Evolutionary conservation across 176 grass and related monocot species (phyloP).

Genomic region (Oryza glaberrima): DNA sequence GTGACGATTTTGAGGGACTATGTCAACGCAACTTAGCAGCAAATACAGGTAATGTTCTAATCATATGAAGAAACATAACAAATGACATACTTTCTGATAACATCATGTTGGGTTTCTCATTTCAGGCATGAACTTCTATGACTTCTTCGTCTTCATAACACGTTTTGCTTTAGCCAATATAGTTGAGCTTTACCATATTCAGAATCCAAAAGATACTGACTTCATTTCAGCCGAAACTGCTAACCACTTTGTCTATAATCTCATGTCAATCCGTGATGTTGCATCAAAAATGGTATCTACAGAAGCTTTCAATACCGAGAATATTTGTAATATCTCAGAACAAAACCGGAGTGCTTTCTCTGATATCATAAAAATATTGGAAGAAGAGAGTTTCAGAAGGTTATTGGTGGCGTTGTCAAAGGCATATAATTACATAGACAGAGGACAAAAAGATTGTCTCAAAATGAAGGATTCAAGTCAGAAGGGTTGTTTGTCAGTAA

Average conservation of each 20-base stretch:
- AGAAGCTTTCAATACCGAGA: conserved; percentile 67
- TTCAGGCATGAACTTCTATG: conserved; percentile 96
- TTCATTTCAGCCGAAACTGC: conserved; percentile 32
- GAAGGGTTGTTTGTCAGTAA: conserved; percentile 52
- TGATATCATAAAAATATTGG: conserved; percentile 66
- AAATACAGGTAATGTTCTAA: conserved; percentile 71
- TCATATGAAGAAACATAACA: conserved; percentile 1
- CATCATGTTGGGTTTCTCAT: conserved; percentile 33
- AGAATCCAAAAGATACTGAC: conserved; percentile 37
- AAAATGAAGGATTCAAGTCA: conserved; percentile 14
- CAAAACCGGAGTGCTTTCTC: conserved; percentile 80
- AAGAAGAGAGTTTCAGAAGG: conserved; percentile 70
- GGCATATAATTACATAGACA: conserved; percentile 53
- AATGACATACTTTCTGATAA: conserved; percentile 13
- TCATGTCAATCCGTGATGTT: conserved; percentile 64
- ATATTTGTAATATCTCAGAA: conserved; percentile 61
- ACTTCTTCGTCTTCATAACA: conserved; percentile 91
- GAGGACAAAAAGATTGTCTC: conserved; percentile 2
- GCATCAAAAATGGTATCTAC: conserved; percentile 65
- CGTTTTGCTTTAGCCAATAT: conserved; percentile 66
- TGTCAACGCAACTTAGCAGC: conserved; percentile 92
- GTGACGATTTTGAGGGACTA: conserved; percentile 86
- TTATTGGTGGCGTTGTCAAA: conserved; percentile 50
- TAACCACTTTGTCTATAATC: conserved; percentile 63
- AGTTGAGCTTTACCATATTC: conserved; percentile 65